phyloP scores from a whole-genome alignment of 768 basidiomycete species.

The Kwoniella europaea region DNA sequence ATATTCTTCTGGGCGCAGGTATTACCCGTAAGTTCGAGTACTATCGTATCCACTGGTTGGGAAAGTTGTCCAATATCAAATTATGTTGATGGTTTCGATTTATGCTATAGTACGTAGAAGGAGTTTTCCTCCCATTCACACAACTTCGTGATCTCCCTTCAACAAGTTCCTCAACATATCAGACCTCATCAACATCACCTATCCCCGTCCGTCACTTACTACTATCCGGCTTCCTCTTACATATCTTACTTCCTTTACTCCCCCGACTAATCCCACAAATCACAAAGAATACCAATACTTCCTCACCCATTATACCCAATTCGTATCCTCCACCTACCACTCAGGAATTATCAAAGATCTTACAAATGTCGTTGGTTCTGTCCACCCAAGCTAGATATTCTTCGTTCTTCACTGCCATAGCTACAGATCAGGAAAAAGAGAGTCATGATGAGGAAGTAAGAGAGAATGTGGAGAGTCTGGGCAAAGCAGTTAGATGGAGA shows the following conservation, averaged over 20 bases:
- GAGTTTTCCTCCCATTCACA: slow-evolving; percentile 55
- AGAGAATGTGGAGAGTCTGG: slow-evolving; percentile 41
- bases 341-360: slow-evolving; percentile 45
- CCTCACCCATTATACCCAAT: slow-evolving; percentile 11
- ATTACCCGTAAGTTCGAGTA: slow-evolving; percentile 39
- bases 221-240: slow-evolving; percentile 53
- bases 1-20: slow-evolving; percentile 74
- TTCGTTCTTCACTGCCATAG: slow-evolving; percentile 33
- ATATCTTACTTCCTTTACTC: slow-evolving; percentile 54
- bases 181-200: slow-evolving; percentile 12
- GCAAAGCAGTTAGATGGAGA: slow-evolving; percentile 40
- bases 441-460: slow-evolving; percentile 42
- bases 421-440: slow-evolving; percentile 9
- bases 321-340: slow-evolving; percentile 28
- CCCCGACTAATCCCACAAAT: slow-evolving; percentile 44
- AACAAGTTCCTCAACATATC: slow-evolving; percentile 24
- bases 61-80: too few species aligned
- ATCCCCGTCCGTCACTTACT: slow-evolving; percentile 52
- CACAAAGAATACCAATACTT: slow-evolving; percentile 16
- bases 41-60: too few species aligned
- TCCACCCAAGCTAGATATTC: slow-evolving; percentile 53
- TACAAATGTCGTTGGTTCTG: slow-evolving; percentile 54
- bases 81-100: too few species aligned
- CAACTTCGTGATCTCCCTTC: slow-evolving; percentile 43
- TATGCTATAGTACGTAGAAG: slow-evolving; percentile 52